Evolutionary conservation across 305 asterid species (phyloP).

Genomic region (Vinca major): DNA sequence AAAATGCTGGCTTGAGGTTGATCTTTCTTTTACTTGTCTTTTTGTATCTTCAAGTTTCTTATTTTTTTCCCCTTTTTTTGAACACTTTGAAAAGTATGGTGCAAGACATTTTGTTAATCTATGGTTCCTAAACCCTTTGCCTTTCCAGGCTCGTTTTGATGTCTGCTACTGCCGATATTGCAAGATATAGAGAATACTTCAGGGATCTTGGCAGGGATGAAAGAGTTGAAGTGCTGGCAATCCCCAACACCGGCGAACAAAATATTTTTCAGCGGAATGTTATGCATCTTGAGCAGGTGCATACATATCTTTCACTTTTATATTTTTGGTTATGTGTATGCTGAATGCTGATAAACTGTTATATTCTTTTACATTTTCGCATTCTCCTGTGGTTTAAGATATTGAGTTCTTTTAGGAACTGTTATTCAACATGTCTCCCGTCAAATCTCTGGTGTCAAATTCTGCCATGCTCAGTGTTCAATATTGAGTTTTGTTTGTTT

Average conservation of each 20-base stretch:
- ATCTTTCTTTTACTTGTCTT: slow-evolving; percentile 9
- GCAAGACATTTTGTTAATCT: neutral
- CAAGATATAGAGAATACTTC: slow-evolving; percentile 80
- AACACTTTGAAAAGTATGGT: neutral
- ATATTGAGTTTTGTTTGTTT: no score
- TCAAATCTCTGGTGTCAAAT: neutral
- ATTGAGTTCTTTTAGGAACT: neutral
- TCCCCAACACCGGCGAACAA: slow-evolving; percentile 53
- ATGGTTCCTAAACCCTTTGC: slow-evolving; percentile 20
- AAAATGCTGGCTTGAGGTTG: slow-evolving; percentile 61
- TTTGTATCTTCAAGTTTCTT: neutral
- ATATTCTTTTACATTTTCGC: neutral
- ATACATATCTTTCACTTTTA: neutral
- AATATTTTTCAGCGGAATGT: slow-evolving; percentile 58
- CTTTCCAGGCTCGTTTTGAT: slow-evolving; percentile 85
- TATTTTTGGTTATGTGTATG: neutral
- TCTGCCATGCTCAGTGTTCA: no score
- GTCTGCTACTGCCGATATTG: slow-evolving; percentile 93
- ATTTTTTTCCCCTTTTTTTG: neutral
- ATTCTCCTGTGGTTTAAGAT: neutral
- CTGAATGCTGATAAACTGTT: neutral
- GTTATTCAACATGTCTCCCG: neutral
- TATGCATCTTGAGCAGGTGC: slow-evolving; percentile 80
- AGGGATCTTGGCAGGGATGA: slow-evolving; percentile 86
- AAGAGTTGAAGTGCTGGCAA: slow-evolving; percentile 80